phyloP scores from a whole-genome alignment of 306 rosid genomes.

The Lathyrus oleraceus region DNA sequence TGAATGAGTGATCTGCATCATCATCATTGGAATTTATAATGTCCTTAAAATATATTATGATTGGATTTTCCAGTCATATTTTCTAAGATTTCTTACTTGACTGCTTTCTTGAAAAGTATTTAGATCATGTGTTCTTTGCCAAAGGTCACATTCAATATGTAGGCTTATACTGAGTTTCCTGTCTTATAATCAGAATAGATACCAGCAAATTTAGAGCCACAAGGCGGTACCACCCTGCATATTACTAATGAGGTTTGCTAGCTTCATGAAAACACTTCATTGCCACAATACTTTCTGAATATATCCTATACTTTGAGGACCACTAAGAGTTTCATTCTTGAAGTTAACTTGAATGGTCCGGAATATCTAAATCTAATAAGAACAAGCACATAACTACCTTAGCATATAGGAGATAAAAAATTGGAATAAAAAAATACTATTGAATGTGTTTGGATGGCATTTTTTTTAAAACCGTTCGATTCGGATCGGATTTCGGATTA shows the following conservation, averaged over 20 bases:
- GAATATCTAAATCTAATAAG: not conserved
- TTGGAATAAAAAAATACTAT: too few relatives aligned
- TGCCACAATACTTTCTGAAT: not conserved
- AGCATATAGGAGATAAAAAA: not conserved
- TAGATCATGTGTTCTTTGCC: too few relatives aligned
- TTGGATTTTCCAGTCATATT: too few relatives aligned
- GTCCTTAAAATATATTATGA: too few relatives aligned
- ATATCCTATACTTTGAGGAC: conserved; percentile 25
- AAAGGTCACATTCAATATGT: not conserved
- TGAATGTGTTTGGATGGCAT: too few relatives aligned
- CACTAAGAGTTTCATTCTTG: conserved; percentile 22
- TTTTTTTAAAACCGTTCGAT: too few relatives aligned
- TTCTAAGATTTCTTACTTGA: too few relatives aligned
- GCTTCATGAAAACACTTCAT: not conserved
- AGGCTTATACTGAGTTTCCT: not conserved
- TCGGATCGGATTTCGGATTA: too few relatives aligned
- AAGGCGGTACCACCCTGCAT: conserved; percentile 15
- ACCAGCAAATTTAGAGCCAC: not conserved
- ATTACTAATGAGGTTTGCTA: not conserved
- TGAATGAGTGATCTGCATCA: too few relatives aligned
- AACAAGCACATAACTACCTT: not conserved
- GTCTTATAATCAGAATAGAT: not conserved
- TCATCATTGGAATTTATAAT: too few relatives aligned
- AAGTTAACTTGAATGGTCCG: conserved; percentile 23
- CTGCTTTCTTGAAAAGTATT: too few relatives aligned